phyloP scores from a whole-genome alignment of 345 rosid species.

The Lepidium sativum region DNA sequence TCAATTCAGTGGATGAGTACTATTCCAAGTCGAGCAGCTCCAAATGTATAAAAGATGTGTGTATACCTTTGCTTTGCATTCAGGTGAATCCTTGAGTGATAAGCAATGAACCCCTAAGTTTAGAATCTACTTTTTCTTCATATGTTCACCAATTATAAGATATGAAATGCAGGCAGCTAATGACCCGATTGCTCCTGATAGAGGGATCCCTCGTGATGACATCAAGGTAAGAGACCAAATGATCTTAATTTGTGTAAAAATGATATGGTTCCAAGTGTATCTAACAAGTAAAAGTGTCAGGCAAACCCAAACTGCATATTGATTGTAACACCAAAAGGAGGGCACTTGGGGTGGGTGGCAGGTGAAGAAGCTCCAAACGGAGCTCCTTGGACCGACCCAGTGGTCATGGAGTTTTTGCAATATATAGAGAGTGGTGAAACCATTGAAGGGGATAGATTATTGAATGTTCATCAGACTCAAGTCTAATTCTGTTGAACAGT shows the following conservation, averaged over 20 bases:
- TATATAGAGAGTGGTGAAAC: constrained; percentile 37
- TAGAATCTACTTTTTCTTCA: not conserved
- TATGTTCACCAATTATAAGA: not conserved
- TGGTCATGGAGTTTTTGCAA: constrained; percentile 78
- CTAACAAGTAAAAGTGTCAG: constrained; percentile 29
- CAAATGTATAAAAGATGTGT: constrained; percentile 51
- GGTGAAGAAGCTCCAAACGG: constrained; percentile 67
- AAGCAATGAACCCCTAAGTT: not conserved
- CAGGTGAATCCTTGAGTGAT: constrained; percentile 41
- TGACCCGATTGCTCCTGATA: constrained; percentile 85
- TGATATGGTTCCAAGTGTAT: not conserved
- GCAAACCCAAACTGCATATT: constrained; percentile 73
- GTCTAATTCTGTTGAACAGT: constrained; percentile 7
- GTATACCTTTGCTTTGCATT: constrained; percentile 74
- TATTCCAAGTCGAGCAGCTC: constrained; percentile 82
- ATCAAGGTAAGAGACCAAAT: constrained; percentile 43
- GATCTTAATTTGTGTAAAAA: not conserved
- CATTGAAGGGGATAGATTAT: constrained; percentile 1
- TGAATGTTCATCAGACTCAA: constrained; percentile 13
- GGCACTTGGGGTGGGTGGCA: constrained; percentile 91
- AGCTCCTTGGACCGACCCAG: constrained; percentile 79
- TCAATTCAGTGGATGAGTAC: constrained; percentile 86
- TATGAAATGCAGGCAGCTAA: constrained; percentile 60
- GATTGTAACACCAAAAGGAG: constrained; percentile 82
- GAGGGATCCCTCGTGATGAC: constrained; percentile 82